A percentile compares a stretch with the other conserved stretches of the same genome.
These are phyloP conservation scores for Umbilicus rupestris DNA, from an alignment of 164 flowering plant species.

Conservation along the genomic window DNA sequence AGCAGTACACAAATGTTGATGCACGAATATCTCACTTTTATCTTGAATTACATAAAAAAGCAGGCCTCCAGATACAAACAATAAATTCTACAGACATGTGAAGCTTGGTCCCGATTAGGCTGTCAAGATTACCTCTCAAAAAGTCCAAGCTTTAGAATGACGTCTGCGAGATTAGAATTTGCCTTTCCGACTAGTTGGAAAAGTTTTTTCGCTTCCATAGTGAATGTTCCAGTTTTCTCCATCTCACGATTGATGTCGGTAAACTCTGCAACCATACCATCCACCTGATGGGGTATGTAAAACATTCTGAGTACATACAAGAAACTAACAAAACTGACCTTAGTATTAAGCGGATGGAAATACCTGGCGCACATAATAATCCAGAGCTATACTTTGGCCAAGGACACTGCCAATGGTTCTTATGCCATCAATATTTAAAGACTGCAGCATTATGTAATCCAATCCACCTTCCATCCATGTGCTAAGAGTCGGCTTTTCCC, in stretches of 20 bases:
- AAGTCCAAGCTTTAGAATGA: conserved; percentile 90
- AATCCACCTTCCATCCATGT: conserved; percentile 94
- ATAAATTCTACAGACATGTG: neutral
- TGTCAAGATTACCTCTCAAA: conserved; percentile 67
- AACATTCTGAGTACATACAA: neutral
- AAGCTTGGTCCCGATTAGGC: neutral
- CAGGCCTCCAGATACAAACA: neutral
- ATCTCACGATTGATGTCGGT: conserved; percentile 90
- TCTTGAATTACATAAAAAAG: neutral
- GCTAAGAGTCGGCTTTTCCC: conserved; percentile 59
- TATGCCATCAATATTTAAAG: conserved; percentile 77
- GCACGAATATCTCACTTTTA: neutral
- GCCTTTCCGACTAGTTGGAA: conserved; percentile 94
- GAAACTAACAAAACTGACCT: neutral
- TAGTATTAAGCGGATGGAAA: neutral
- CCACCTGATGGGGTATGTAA: conserved; percentile 44
- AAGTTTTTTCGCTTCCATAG: conserved; percentile 84
- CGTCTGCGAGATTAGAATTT: conserved; percentile 89
- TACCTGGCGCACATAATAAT: conserved; percentile 95
- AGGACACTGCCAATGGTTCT: conserved; percentile 95
- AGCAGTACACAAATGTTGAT: neutral
- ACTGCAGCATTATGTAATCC: conserved; percentile 80
- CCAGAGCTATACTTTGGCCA: conserved; percentile 97
- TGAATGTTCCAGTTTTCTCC: conserved; percentile 94
- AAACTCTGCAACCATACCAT: conserved; percentile 96